Base-by-base conservation (phyloP, 2,329 filamentous ascomycete species). In the Chaetothyriales sp. region DNA sequence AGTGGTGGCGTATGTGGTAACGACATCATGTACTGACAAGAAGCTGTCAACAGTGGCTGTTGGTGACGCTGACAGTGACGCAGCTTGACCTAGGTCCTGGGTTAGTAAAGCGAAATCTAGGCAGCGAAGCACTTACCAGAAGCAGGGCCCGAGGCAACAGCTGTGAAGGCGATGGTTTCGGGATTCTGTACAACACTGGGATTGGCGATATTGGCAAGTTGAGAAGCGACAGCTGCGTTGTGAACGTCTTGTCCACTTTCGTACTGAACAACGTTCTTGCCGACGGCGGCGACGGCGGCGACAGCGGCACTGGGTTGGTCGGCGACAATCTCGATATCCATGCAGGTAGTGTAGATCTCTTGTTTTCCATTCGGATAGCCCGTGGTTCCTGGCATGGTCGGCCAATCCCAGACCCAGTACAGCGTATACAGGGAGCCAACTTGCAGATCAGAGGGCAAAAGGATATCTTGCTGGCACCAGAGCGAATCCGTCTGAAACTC, bases 371-470 rank as follows among this genome's bases (percentile, higher is more conserved):
- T 56, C n/a, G 66, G 65, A 19, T 67, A 57, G 7, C 55, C 60
- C 15, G 65, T 59, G 18, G 55, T 63, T 39, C 61, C 59, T 9
- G 67, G 61, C n/a, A 57, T 71, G 12, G 78, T 81, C 2, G 83
- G 82, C 86, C 88, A 98, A 66, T 94, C 84, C 92, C 92, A 96
- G 45, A 95, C 83, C 90, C 90, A 96, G 73, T 95, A 94, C 48
- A 95, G 69, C 2, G 87, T 90, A 65, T 89, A 86, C 25, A 75
- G 74, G 26, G 80, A 76, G 44, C 80, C 79, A 8, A 72, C 65
- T n/a, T 75, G 66, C 46, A 79, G 70, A 59, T 84, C 76, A 4
- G 71, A 63, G 0, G 92, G 92, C 12, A 98, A 71, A 61, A 81
- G 74, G 46, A 95, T 71, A 62, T 92, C 81, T 36, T 81, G 81